Conservation (phyloP, 805 yeast genomes). For the Suhomyces sp. region DNA sequence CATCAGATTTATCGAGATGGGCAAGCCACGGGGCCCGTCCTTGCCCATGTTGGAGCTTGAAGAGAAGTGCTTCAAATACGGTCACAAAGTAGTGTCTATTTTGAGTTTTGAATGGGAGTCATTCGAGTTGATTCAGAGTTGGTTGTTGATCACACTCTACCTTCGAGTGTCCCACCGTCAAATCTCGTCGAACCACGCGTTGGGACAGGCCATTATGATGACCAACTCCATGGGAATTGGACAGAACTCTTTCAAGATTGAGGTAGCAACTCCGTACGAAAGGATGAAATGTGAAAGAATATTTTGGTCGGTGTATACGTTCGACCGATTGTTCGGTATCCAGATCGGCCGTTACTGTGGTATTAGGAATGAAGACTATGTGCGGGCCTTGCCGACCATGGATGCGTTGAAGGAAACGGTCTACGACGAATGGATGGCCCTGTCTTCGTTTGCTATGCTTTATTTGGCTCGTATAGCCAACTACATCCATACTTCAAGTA, state of each 20-base stretch:
- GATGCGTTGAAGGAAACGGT: constrained; percentile 26
- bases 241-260: constrained; percentile 15
- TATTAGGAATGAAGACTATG: constrained; percentile 34
- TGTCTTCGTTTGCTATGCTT: constrained; percentile 45
- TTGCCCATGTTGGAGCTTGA: constrained; percentile 27
- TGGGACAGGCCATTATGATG: constrained; percentile 37
- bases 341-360: constrained; percentile 49
- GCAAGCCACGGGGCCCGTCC: constrained; percentile 27
- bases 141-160: constrained; percentile 38
- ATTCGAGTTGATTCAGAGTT: constrained; percentile 41
- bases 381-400: constrained; percentile 29
- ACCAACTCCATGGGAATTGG: constrained; percentile 37
- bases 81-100: constrained; percentile 28
- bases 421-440: constrained; percentile 49
- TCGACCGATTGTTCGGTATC: constrained; percentile 52
- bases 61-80: constrained; percentile 33
- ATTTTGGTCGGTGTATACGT: constrained; percentile 53
- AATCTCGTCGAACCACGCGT: constrained; percentile 30
- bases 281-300: constrained; percentile 47
- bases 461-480: constrained; percentile 42
- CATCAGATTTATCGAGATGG: constrained; percentile 49
- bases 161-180: constrained; percentile 39
- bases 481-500: constrained; percentile 28
- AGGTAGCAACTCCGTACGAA: constrained; percentile 37
- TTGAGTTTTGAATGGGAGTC: constrained; percentile 43